Evolutionary conservation across 345 rosid species (phyloP).

Genomic region (Populus euphratica): DNA sequence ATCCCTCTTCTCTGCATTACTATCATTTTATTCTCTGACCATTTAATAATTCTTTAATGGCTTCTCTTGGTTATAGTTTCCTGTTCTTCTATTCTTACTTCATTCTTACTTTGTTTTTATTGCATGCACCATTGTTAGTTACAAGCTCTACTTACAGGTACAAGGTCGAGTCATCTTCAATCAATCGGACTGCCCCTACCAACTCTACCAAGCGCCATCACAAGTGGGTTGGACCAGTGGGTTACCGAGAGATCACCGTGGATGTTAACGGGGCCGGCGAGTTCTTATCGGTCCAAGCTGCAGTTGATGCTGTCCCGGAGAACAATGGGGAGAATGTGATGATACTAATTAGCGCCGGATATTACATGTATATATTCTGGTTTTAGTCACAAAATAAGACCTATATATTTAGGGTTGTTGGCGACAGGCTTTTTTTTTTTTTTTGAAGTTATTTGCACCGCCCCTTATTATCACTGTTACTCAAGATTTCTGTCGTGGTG

Average conservation of each 20-base stretch:
- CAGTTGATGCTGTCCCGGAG: constrained; percentile 65
- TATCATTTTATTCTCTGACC: constrained; percentile 7
- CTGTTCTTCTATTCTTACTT: constrained; percentile 11
- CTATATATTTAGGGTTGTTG: neutral
- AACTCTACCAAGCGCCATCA: constrained; percentile 44
- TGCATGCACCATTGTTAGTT: constrained; percentile 31
- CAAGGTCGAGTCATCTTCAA: constrained; percentile 1
- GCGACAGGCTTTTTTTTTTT: too few species aligned
- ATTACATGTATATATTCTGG: constrained; percentile 44
- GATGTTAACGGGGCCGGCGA: constrained; percentile 51
- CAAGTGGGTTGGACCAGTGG: constrained; percentile 75
- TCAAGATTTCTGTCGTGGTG: neutral
- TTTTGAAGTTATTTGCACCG: too few species aligned
- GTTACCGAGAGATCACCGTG: constrained; percentile 69
- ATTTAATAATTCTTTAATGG: constrained; percentile 32
- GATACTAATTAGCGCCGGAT: constrained; percentile 67
- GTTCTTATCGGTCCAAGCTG: constrained; percentile 78
- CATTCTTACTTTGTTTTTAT: constrained; percentile 22
- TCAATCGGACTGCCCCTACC: constrained; percentile 8
- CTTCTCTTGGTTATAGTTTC: constrained; percentile 24
- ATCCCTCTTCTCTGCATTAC: neutral
- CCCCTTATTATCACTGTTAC: too few species aligned
- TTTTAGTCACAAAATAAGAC: neutral
- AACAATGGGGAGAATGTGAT: constrained; percentile 57
- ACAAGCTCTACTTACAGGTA: constrained; percentile 28